These are phyloP conservation scores for Leptoxyphium fumago DNA, from an alignment of 2,329 filamentous ascomycete species.

Conservation along the genomic window DNA sequence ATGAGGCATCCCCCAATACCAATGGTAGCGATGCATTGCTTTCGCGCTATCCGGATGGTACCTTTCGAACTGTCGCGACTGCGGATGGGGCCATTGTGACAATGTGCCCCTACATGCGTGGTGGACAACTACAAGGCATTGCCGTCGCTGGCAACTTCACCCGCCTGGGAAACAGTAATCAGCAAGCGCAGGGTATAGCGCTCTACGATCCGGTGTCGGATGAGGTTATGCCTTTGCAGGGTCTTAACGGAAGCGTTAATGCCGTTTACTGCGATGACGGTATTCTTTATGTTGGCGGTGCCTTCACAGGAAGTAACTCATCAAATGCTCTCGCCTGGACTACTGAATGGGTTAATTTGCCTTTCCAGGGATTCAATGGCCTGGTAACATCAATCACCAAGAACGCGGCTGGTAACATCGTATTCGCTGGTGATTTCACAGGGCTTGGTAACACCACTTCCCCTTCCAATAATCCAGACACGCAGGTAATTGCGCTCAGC, in stretches of 20 bases:
- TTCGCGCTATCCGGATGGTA: conserved; percentile 70
- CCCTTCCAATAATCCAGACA: conserved; percentile 46
- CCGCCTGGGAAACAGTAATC: conserved; percentile 53
- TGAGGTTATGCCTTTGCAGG: conserved; percentile 57
- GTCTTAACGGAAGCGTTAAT: conserved; percentile 69
- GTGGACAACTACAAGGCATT: conserved; percentile 56
- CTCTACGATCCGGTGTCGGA: conserved; percentile 62
- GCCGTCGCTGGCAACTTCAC: conserved; percentile 94
- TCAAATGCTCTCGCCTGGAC: conserved; percentile 83
- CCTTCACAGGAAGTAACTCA: conserved; percentile 65
- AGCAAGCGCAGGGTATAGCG: conserved; percentile 63
- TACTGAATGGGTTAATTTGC: conserved; percentile 60
- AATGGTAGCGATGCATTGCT: conserved; percentile 76
- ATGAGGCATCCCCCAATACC: conserved; percentile 47
- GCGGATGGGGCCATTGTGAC: conserved; percentile 74
- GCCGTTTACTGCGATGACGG: conserved; percentile 70
- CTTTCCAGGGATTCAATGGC: conserved; percentile 90
- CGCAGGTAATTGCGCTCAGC: conserved; percentile 70
- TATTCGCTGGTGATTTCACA: conserved; percentile 85
- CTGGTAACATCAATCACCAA: conserved; percentile 76
- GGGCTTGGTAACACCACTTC: conserved; percentile 69
- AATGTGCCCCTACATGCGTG: conserved; percentile 67
- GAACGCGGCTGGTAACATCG: conserved; percentile 64
- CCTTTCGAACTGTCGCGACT: conserved; percentile 56
- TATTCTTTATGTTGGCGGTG: conserved; percentile 83